Evolutionary conservation across 1,139 yeast species (phyloP).

Genomic region (Debaryomyces subglobosus): DNA sequence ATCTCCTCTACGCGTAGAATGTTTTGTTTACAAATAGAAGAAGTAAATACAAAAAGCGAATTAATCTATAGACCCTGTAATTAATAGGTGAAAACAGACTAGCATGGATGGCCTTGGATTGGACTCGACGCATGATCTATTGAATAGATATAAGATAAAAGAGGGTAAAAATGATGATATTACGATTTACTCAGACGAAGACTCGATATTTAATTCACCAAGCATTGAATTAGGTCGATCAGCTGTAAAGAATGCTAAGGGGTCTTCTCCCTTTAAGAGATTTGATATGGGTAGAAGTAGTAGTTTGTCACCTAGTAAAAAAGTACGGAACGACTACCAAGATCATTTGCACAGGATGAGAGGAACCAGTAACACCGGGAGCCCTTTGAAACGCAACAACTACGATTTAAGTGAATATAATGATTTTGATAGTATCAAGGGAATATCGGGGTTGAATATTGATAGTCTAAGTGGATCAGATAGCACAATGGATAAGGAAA

Average conservation of each 20-base stretch:
- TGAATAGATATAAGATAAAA: slow-evolving; percentile 5
- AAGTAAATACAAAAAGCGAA: not conserved
- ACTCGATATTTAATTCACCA: slow-evolving; percentile 11
- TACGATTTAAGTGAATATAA: slow-evolving; percentile 6
- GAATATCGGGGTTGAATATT: not conserved
- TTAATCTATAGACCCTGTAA: not conserved
- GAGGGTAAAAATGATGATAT: slow-evolving; percentile 11
- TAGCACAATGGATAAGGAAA: slow-evolving; percentile 8
- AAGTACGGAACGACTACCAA: slow-evolving; percentile 22
- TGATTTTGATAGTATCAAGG: not conserved
- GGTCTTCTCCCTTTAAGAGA: slow-evolving; percentile 2
- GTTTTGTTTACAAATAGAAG: slow-evolving; percentile 14
- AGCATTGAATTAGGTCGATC: slow-evolving; percentile 8
- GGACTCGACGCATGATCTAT: slow-evolving; percentile 12
- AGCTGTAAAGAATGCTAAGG: not conserved
- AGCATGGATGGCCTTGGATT: slow-evolving; percentile 3
- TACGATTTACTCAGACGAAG: slow-evolving; percentile 13
- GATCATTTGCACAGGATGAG: slow-evolving; percentile 21
- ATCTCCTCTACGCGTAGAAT: slow-evolving; percentile 6
- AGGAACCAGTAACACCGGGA: slow-evolving; percentile 14
- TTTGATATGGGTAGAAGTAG: slow-evolving; percentile 1
- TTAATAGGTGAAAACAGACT: not conserved
- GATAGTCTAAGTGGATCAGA: slow-evolving; percentile 14
- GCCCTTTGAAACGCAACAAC: slow-evolving; percentile 11
- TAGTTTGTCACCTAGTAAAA: slow-evolving; percentile 20